phyloP scores from a whole-genome alignment of 1,284 basidiomycete genomes.

The Coniferiporia weirii region DNA sequence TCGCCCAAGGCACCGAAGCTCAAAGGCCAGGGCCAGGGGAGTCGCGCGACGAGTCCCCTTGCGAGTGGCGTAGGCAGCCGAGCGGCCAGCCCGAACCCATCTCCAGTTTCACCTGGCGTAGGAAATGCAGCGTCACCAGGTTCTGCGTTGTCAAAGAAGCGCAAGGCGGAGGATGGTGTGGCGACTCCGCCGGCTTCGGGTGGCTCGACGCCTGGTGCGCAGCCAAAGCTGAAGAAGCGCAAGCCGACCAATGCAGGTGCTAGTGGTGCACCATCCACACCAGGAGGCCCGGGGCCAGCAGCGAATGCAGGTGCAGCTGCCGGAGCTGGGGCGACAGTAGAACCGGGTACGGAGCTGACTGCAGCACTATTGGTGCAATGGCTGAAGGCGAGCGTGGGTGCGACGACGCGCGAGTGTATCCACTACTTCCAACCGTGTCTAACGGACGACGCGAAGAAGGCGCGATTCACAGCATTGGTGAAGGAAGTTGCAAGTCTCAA shows the following conservation, averaged over 20 bases:
- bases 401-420: slow-evolving; percentile 71
- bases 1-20: slow-evolving; percentile 65
- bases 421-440: slow-evolving; percentile 71
- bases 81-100: slow-evolving; percentile 22
- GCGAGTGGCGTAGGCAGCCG: slow-evolving; percentile 25
- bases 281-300: not conserved
- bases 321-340: slow-evolving; percentile 23
- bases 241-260: slow-evolving; percentile 40
- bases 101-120: slow-evolving; percentile 20
- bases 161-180: slow-evolving; percentile 57
- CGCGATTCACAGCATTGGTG: slow-evolving; percentile 66
- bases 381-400: slow-evolving; percentile 57
- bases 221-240: slow-evolving; percentile 61
- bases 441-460: slow-evolving; percentile 62
- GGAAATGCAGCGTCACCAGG: slow-evolving; percentile 30
- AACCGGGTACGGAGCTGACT: slow-evolving; percentile 41
- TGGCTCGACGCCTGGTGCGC: slow-evolving; percentile 28
- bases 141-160: slow-evolving; percentile 43
- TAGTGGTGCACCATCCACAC: slow-evolving; percentile 36
- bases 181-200: slow-evolving; percentile 22
- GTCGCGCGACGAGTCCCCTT: slow-evolving; percentile 41
- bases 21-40: slow-evolving; percentile 35
- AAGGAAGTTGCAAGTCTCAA: slow-evolving; percentile 70
- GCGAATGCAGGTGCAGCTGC: slow-evolving; percentile 26
- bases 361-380: slow-evolving; percentile 65